A percentile compares a stretch with the other conserved stretches of the same genome.
These are phyloP conservation scores for Phytophthora podocarpi DNA, from an alignment of 352 stramenopile species.

Conservation along the genomic window DNA sequence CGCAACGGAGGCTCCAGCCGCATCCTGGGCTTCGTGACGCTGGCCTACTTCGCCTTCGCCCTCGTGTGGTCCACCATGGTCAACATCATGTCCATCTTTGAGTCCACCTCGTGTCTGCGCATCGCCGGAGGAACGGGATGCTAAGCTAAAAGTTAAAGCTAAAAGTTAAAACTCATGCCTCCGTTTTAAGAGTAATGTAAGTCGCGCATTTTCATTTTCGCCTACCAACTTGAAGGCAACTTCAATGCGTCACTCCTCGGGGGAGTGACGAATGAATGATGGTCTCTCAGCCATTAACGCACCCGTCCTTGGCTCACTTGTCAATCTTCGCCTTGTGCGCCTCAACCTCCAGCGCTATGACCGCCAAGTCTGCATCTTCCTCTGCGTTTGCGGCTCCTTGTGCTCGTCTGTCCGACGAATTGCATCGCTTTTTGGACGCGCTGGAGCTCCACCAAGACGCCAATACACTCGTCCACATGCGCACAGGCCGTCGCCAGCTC, in stretches of 20 bases:
- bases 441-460: conserved; percentile 29
- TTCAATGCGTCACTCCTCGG: conserved; percentile 15
- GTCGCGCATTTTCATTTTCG: too few relatives aligned
- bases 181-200: background rate
- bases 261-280: conserved; percentile 9
- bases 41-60: conserved; percentile 43
- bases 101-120: conserved; percentile 32
- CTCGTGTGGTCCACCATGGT: conserved; percentile 37
- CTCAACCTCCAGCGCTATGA: too few relatives aligned
- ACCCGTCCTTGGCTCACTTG: conserved; percentile 10
- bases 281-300: background rate
- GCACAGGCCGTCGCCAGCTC: conserved; percentile 52
- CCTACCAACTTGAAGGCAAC: too few relatives aligned
- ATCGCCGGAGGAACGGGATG: conserved; percentile 38
- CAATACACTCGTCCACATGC: conserved; percentile 49
- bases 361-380: background rate
- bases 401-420: conserved; percentile 39
- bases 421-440: conserved; percentile 40
- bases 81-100: conserved; percentile 44
- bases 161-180: background rate
- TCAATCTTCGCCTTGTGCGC: conserved; percentile 10
- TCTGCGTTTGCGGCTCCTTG: conserved; percentile 49
- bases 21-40: conserved; percentile 37
- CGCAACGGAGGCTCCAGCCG: conserved; percentile 45
- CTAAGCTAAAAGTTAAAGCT: conserved; percentile 11